Evolutionary conservation across 192 early-diverging fungal species (phyloP).

Genomic region (Coemansia sp.): DNA sequence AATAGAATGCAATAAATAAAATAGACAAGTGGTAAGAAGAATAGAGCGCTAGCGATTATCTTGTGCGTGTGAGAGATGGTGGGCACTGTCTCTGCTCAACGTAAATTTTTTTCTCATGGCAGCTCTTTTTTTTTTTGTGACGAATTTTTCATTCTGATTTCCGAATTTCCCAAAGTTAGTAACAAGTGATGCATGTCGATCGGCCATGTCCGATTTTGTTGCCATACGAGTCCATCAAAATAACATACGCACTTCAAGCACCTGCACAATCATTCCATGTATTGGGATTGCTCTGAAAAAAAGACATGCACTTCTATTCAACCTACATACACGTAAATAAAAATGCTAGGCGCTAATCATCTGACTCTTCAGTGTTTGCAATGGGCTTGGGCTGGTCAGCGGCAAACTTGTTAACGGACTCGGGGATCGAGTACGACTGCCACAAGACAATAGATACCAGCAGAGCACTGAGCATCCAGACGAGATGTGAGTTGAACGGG

Average conservation of each 20-base stretch:
- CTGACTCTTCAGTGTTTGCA: neutral
- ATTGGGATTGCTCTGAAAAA: neutral
- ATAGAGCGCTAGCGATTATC: neutral
- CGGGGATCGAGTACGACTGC: slow-evolving; percentile 16
- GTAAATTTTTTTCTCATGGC: neutral
- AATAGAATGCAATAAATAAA: neutral
- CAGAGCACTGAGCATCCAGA: slow-evolving; percentile 29
- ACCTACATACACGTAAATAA: neutral
- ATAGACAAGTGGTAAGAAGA: neutral
- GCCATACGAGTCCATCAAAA: neutral
- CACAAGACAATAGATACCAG: slow-evolving; percentile 3
- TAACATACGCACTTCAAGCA: neutral
- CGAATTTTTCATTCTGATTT: slow-evolving; percentile 5
- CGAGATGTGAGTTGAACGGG: slow-evolving; percentile 41
- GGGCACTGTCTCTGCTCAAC: neutral
- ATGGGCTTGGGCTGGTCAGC: slow-evolving; percentile 9
- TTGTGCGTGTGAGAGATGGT: neutral
- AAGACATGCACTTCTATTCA: neutral
- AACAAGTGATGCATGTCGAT: neutral
- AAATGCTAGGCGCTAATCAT: neutral
- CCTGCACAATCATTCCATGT: neutral
- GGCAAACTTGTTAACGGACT: slow-evolving; percentile 33
- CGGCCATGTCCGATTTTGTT: neutral
- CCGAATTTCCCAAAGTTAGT: slow-evolving; percentile 1
- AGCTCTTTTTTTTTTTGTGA: neutral